phyloP scores from a whole-genome alignment of 2,329 filamentous ascomycete genomes.

The Penicillium sp. region DNA sequence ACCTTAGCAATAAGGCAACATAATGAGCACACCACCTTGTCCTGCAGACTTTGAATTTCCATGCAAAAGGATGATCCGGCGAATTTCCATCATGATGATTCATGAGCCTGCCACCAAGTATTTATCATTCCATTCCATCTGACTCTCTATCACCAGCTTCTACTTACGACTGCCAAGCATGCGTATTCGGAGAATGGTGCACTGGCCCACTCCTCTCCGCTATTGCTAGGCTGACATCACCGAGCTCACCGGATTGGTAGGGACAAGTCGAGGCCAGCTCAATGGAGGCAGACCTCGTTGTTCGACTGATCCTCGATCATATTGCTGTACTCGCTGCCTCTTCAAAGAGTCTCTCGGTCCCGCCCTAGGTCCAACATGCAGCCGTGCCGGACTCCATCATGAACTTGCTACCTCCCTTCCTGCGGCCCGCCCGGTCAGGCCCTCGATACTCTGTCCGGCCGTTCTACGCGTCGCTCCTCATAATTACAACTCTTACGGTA shows the following conservation, averaged over 20 bases:
- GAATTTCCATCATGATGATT: not conserved
- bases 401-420: slow-evolving; percentile 23
- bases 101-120: not conserved
- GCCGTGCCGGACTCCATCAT: slow-evolving; percentile 28
- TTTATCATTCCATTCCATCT: not conserved
- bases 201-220: slow-evolving; percentile 24
- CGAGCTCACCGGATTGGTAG: slow-evolving; percentile 21
- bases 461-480: slow-evolving; percentile 50
- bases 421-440: slow-evolving; percentile 27
- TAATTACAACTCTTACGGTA: slow-evolving; percentile 37
- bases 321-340: not conserved
- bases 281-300: slow-evolving; percentile 7
- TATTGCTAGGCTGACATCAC: slow-evolving; percentile 28
- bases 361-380: slow-evolving; percentile 33
- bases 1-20: slow-evolving; percentile 10
- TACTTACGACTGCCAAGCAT: not conserved
- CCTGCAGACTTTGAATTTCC: not conserved
- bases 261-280: slow-evolving; percentile 7
- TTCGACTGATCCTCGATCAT: not conserved
- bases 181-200: slow-evolving; percentile 11
- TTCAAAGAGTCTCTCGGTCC: not conserved
- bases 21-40: not conserved
- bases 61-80: not conserved
- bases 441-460: slow-evolving; percentile 47
- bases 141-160: not conserved